Evolutionary conservation across 306 rosid genomes (phyloP), one percentile per base, ranked within the genome.

Genomic region (Quercus berberidifolia): DNA sequence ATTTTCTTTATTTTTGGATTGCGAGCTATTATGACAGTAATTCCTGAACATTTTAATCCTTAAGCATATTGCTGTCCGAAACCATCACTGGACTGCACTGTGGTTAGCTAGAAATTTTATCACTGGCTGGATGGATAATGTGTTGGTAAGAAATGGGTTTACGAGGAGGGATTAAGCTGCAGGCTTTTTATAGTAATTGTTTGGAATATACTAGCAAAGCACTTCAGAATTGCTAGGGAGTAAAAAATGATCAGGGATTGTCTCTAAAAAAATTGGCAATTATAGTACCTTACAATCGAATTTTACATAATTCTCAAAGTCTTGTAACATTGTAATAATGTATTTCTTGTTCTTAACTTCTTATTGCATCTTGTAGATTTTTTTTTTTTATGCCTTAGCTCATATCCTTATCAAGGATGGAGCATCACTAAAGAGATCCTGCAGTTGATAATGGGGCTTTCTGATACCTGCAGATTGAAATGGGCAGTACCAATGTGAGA

Each of bases 401-500:
- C 14, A 18, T 67, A 8, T 67, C 19, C 31, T 59, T 12, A 59
- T 12, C 30, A 59, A 59, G 65, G 65, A 4, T 3, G 65, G 3
- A 59, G 28, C 5, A 23, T 23, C 3, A 59, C 0, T 19, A 19
- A 8, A 19, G 25, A 31, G 51, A 67, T 30, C 17, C 33, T 67
- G 49, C 52, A 33, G 0, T 23, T 67, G 26, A 19, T 67, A 19
- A 67, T 67, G 72, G 72, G 6, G 15, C 25, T 23, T 51, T 70
- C n/a, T 28, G 76, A 56, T 76, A 67, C 62, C 57, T 82, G 82
- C 83, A 87, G 90, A 82, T 87, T 72, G 90, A 84, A 85, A 82
- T 82, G 88, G 90, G 87, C 12, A 87, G 90, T 81, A 87, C 88
- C 74, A 85, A 71, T 68, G 88, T 87, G 83, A 85, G 90, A 75